Percentiles rank a stretch among this genome's conserved stretches.
Conservation (phyloP, 2,329 filamentous ascomycete species). For the Fusarium sambucinum region DNA sequence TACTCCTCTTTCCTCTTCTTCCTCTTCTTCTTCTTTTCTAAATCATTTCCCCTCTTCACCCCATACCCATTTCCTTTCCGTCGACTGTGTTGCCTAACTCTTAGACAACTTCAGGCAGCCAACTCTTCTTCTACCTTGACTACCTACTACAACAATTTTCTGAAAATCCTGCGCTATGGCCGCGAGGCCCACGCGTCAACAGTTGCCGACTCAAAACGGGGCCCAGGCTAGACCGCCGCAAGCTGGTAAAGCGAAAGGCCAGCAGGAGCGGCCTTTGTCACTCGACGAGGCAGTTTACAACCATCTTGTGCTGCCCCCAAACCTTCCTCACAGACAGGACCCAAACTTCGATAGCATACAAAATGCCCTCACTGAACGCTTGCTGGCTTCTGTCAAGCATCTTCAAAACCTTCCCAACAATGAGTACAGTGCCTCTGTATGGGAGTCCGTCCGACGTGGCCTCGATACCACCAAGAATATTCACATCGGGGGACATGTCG, state of each 20-base stretch:
- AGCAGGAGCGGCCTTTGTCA: conserved; percentile 11
- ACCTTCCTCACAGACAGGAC: conserved; percentile 43
- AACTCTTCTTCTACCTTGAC: background rate
- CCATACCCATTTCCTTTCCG: background rate
- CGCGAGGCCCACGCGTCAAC: background rate
- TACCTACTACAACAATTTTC: background rate
- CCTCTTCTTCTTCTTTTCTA: background rate
- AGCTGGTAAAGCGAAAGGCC: background rate
- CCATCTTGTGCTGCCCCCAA: conserved; percentile 42
- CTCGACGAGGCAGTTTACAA: conserved; percentile 42
- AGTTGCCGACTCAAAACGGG: background rate
- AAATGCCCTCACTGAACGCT: conserved; percentile 22
- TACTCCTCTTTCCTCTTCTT: background rate
- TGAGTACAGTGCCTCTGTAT: conserved; percentile 18
- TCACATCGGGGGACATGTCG: conserved; percentile 32
- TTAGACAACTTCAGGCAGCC: no score
- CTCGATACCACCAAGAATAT: conserved; percentile 39
- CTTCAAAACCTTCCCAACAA: conserved; percentile 34
- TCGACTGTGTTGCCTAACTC: background rate
- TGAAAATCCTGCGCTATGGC: background rate
- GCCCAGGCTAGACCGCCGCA: background rate
- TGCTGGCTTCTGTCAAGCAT: conserved; percentile 31
- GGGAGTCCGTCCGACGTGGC: conserved; percentile 37
- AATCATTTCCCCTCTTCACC: background rate
- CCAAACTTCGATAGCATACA: conserved; percentile 32